Evolutionary conservation across 1,284 basidiomycete species (phyloP).

Genomic region (Puccinia triticina): DNA sequence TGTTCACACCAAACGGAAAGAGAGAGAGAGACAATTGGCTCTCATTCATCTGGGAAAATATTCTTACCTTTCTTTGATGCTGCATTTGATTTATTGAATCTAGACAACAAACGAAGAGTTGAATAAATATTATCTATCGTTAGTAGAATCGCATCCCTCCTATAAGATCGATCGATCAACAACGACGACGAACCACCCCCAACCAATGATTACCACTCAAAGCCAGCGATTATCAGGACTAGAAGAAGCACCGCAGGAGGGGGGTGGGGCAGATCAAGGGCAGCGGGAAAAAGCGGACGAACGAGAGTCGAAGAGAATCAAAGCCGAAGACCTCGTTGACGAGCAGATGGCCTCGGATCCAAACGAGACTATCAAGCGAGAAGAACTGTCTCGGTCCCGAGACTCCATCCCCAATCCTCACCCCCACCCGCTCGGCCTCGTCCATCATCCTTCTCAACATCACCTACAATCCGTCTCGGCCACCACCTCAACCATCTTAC

Average conservation of each 20-base stretch:
- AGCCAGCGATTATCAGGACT: neutral
- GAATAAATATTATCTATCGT: constrained; percentile 42
- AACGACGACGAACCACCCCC: neutral
- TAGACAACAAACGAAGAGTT: constrained; percentile 38
- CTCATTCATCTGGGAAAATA: neutral
- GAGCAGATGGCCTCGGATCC: neutral
- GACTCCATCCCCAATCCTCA: neutral
- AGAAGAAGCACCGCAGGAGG: neutral
- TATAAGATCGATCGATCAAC: neutral
- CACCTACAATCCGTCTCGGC: neutral
- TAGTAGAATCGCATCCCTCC: constrained; percentile 36
- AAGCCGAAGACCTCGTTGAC: neutral
- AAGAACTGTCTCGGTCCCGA: neutral
- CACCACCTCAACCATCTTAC: neutral
- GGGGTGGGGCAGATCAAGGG: neutral
- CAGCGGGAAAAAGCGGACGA: neutral
- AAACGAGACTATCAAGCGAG: neutral
- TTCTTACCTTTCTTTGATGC: neutral
- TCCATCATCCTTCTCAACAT: too few species aligned
- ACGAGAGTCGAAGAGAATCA: neutral
- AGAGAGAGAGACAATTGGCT: too few species aligned
- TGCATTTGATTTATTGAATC: neutral
- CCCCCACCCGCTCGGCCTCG: too few species aligned
- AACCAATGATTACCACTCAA: neutral
- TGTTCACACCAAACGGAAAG: too few species aligned